These are phyloP conservation scores for Botryotinia narcissicola DNA, from an alignment of 2,329 filamentous ascomycete species.

Conservation along the genomic window DNA sequence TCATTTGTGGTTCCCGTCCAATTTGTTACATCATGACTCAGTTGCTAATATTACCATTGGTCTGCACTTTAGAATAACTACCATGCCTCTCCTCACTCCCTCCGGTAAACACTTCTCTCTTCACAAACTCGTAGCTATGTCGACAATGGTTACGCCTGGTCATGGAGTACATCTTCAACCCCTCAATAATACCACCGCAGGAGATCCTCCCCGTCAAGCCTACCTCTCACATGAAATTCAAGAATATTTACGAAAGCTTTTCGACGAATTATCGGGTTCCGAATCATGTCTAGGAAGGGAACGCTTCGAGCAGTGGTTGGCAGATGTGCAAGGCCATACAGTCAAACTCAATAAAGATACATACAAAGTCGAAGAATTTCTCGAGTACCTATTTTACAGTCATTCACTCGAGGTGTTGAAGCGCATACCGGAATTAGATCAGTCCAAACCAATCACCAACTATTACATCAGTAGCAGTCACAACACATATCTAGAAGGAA, in stretches of 20 bases:
- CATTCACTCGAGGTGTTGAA: slow-evolving; percentile 34
- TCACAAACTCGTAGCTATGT: slow-evolving; percentile 39
- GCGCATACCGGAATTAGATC: slow-evolving; percentile 32
- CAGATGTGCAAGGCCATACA: slow-evolving; percentile 44
- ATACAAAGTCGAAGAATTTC: slow-evolving; percentile 38
- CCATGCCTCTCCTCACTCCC: slow-evolving; percentile 31
- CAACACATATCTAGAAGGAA: slow-evolving; percentile 87
- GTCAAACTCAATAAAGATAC: slow-evolving; percentile 32
- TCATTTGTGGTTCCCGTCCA: slow-evolving; percentile 8
- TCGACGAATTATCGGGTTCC: slow-evolving; percentile 44
- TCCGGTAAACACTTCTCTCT: slow-evolving; percentile 37
- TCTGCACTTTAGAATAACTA: slow-evolving; percentile 14
- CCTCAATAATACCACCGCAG: slow-evolving; percentile 15
- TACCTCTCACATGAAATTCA: slow-evolving; percentile 51
- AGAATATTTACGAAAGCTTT: slow-evolving; percentile 49
- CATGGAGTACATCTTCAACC: slow-evolving; percentile 30
- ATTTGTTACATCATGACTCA: background rate
- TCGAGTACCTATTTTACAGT: slow-evolving; percentile 35
- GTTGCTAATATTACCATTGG: slow-evolving; percentile 13
- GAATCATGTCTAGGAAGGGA: slow-evolving; percentile 40
- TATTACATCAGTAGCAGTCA: slow-evolving; percentile 96
- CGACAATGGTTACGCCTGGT: slow-evolving; percentile 36
- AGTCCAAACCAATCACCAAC: slow-evolving; percentile 48
- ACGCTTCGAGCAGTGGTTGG: slow-evolving; percentile 51
- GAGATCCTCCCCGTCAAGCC: slow-evolving; percentile 33